These are phyloP conservation scores for Fomes fomentarius DNA, from an alignment of 1,284 basidiomycete genomes.

Conservation along the genomic window DNA sequence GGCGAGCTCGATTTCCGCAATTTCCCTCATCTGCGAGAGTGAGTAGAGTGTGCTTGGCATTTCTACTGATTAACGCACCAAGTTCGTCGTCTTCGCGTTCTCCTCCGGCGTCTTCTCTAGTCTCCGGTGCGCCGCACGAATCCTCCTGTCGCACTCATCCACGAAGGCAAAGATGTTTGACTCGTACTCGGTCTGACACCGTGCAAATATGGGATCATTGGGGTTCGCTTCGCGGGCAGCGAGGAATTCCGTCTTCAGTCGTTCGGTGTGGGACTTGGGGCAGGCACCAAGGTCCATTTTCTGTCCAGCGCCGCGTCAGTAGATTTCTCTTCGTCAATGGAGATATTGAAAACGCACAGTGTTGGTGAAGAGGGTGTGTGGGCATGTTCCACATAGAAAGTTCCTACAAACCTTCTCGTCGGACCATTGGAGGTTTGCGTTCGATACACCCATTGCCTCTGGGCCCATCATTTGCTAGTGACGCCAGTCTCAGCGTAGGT, in stretches of 20 bases:
- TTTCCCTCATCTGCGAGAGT: slow-evolving; percentile 88
- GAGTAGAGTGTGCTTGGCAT: neutral
- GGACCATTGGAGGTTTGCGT: slow-evolving; percentile 92
- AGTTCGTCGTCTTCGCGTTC: slow-evolving; percentile 96
- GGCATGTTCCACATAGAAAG: slow-evolving; percentile 97
- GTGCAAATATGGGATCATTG: slow-evolving; percentile 76
- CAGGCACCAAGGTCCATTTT: slow-evolving; percentile 99
- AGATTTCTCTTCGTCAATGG: neutral
- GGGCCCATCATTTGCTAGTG: slow-evolving; percentile 98
- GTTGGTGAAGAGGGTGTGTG: slow-evolving; percentile 97
- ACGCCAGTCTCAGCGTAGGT: slow-evolving; percentile 9
- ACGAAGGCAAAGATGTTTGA: slow-evolving; percentile 95
- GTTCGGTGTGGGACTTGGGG: slow-evolving; percentile 95
- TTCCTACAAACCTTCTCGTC: slow-evolving; percentile 99
- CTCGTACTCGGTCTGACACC: slow-evolving; percentile 94
- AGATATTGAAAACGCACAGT: slow-evolving; percentile 69
- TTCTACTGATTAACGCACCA: slow-evolving; percentile 52
- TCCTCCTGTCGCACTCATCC: slow-evolving; percentile 97
- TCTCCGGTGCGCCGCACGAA: slow-evolving; percentile 90
- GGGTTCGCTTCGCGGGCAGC: slow-evolving; percentile 78
- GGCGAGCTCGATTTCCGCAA: slow-evolving; percentile 98
- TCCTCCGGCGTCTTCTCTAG: slow-evolving; percentile 99
- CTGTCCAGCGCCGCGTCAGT: slow-evolving; percentile 45
- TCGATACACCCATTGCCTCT: slow-evolving; percentile 95
- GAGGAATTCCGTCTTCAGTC: slow-evolving; percentile 90